These are phyloP conservation scores for Eucalyptus erythrocorys DNA, from an alignment of 345 rosid genomes.

Conservation along the genomic window DNA sequence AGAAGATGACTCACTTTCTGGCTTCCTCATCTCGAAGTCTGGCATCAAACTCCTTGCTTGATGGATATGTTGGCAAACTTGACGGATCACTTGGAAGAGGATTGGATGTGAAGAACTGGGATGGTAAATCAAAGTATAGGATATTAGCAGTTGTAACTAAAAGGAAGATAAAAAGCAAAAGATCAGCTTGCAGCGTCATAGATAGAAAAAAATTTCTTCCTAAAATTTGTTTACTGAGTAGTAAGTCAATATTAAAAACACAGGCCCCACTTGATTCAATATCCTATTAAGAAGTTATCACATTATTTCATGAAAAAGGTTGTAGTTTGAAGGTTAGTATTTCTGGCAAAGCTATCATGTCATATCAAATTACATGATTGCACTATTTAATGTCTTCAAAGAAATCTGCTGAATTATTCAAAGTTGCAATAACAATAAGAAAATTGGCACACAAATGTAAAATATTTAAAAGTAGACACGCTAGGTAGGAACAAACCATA, in stretches of 20 bases:
- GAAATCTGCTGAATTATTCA: not conserved
- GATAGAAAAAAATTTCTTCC: not conserved
- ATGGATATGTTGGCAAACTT: slow-evolving; percentile 41
- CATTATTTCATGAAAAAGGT: not conserved
- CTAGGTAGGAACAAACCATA: not conserved
- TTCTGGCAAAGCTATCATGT: not conserved
- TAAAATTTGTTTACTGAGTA: not conserved
- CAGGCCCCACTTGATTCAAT: not conserved
- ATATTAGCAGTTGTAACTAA: not conserved
- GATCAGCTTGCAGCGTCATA: not conserved
- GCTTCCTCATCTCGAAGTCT: slow-evolving; percentile 27
- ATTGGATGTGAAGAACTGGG: slow-evolving; percentile 33
- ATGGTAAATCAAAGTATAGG: not conserved
- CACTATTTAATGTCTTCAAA: not conserved
- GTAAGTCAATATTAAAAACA: not conserved
- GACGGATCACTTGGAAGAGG: slow-evolving; percentile 47
- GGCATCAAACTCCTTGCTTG: slow-evolving; percentile 41
- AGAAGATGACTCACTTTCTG: slow-evolving; percentile 19
- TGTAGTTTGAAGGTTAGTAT: not conserved
- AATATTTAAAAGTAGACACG: not conserved
- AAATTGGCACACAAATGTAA: not conserved
- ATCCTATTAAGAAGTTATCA: not conserved
- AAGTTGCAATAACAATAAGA: not conserved
- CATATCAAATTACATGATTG: not conserved
- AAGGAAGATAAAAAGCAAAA: not conserved